These are phyloP conservation scores for Annulohypoxylon stygium DNA, from an alignment of 495 filamentous ascomycete genomes.

Conservation along the genomic window DNA sequence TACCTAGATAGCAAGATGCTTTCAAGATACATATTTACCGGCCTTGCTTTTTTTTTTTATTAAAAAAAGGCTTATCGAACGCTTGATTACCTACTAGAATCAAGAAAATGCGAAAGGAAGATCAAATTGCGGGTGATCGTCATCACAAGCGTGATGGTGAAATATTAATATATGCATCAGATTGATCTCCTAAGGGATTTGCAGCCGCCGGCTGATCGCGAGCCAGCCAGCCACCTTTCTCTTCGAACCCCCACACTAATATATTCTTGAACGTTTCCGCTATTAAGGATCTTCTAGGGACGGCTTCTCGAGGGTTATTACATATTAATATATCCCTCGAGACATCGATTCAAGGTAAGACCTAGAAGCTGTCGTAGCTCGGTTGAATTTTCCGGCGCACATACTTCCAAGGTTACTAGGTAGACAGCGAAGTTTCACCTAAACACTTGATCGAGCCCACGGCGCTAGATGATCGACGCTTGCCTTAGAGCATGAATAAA, in stretches of 20 bases:
- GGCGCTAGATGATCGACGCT: conserved; percentile 17
- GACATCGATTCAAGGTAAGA: conserved; percentile 15
- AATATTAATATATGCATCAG: conserved; percentile 29
- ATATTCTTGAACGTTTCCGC: conserved; percentile 17
- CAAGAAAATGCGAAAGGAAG: background rate
- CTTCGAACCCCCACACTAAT: background rate
- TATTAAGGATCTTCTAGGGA: conserved; percentile 28
- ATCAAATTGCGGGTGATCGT: conserved; percentile 27
- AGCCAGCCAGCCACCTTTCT: conserved; percentile 15
- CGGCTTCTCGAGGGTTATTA: conserved; percentile 13
- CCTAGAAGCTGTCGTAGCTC: background rate
- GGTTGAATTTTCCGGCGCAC: conserved; percentile 19
- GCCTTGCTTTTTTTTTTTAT: background rate
- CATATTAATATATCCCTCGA: conserved; percentile 2
- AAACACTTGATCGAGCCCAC: conserved; percentile 3
- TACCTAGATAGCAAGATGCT: no score
- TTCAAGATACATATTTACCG: background rate
- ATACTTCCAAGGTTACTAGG: background rate
- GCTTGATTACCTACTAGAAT: background rate
- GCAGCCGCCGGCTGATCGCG: conserved; percentile 25
- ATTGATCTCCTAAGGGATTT: conserved; percentile 28
- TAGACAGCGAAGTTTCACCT: conserved; percentile 19
- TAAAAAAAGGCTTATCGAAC: background rate
- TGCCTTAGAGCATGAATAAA: conserved; percentile 23
- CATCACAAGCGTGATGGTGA: background rate